Evolutionary conservation across 768 basidiomycete genomes (phyloP), one percentile per base, ranked within the genome.

Genomic region (Tylopilus felleus): DNA sequence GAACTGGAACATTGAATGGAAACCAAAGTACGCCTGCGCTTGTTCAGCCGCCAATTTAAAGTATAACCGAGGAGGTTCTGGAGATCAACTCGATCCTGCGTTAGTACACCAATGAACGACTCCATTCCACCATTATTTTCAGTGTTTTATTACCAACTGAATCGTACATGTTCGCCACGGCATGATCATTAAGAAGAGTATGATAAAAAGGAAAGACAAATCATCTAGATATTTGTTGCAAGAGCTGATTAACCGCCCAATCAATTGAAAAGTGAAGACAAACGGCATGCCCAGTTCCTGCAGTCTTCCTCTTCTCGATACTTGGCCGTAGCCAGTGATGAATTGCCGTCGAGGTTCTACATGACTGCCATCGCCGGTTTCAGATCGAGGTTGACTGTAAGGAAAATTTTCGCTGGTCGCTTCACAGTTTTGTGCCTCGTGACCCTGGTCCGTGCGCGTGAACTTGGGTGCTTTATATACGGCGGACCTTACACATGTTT

Each of bases 261-360:
- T 75, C 82, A 71, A 70, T 80, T 59, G 64, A 57, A 61, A 43
- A 25, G 28, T 64, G 55, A 64, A 64, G 77, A 78, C 67, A 74
- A 77, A 80, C 78, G 82, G 78, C 83, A 86, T 85, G 85, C 85
- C 85, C 85, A 87, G 84, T 72, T 74, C 74, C 63, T 77, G 80
- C 55, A 54, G 53, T 38, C 25, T 76, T 61, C 48, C 57, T 84
- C 75, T 84, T 63, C 82, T 81, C 83, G 76, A 71, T 66, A 57
- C 56, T 25, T 68, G 66, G 57, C 55, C 45, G 27, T 54, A 28
- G 45, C 57, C 58, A 49, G 45, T 12, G 39, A 27, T 49, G 56
- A 53, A 61, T 57, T 55, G 47, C 61, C 59, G 59, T 69, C 65
- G 60, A 67, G 50, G 64, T 57, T 45, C 53, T 52, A 49, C 36